Percentiles rank a stretch among this genome's conserved stretches.
Conservation (phyloP, 106 monocot species). For the Gastrodia elata region DNA sequence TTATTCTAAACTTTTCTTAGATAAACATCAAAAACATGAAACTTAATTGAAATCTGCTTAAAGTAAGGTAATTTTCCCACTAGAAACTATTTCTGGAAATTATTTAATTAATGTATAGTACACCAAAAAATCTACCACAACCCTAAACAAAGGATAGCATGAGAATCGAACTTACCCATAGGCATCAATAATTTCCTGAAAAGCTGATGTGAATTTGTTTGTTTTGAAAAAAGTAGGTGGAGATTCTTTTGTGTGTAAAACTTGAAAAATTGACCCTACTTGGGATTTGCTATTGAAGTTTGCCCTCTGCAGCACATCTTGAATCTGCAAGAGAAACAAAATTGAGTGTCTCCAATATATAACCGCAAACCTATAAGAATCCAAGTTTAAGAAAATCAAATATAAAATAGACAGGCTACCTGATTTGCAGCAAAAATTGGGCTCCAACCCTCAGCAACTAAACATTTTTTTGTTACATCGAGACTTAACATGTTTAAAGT, state of each 20-base stretch:
- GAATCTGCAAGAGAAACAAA: slow-evolving; percentile 42
- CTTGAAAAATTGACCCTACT: slow-evolving; percentile 93
- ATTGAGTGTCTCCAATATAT: slow-evolving; percentile 2
- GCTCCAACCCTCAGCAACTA: slow-evolving; percentile 96
- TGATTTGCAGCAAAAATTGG: slow-evolving; percentile 67
- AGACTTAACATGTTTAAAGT: slow-evolving; percentile 96
- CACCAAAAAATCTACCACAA: neutral
- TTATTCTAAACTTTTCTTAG: neutral
- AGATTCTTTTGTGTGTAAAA: slow-evolving; percentile 70
- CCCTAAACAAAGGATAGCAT: neutral
- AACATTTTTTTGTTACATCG: slow-evolving; percentile 93
- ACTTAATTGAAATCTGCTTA: neutral
- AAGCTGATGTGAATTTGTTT: slow-evolving; percentile 86
- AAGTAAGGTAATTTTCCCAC: neutral
- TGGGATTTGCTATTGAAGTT: slow-evolving; percentile 90
- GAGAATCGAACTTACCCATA: slow-evolving; percentile 60
- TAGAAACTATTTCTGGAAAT: neutral
- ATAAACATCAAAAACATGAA: neutral
- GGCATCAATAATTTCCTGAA: slow-evolving; percentile 99
- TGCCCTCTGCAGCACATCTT: slow-evolving; percentile 62
- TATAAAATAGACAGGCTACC: slow-evolving; percentile 21
- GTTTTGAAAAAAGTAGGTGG: slow-evolving; percentile 91
- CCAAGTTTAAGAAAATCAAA: neutral
- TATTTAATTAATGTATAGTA: neutral
- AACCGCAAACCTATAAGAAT: slow-evolving; percentile 3